Conservation (phyloP, 1,139 yeast genomes). For the Taphrina confusa region DNA sequence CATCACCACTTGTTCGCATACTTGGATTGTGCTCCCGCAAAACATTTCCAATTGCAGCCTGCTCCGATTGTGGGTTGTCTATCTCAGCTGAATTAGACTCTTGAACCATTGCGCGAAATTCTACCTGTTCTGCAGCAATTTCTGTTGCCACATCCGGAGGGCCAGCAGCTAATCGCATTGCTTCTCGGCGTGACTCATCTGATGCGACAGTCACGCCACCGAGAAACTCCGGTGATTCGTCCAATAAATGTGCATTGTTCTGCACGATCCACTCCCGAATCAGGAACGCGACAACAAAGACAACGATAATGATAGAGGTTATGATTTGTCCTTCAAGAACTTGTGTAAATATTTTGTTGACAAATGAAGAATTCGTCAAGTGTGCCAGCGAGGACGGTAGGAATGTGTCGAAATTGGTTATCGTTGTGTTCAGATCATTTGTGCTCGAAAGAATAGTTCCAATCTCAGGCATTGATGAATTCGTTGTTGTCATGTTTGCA, state of each 20-base stretch:
- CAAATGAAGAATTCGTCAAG: slow-evolving; percentile 14
- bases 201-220: not conserved
- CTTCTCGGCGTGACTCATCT: slow-evolving; percentile 3
- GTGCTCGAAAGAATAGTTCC: not conserved
- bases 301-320: slow-evolving; percentile 42
- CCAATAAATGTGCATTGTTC: slow-evolving; percentile 38
- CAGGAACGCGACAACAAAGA: slow-evolving; percentile 44
- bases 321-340: slow-evolving; percentile 46
- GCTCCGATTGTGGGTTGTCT: too few species aligned
- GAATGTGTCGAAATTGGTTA: not conserved
- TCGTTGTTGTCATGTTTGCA: slow-evolving; percentile 5
- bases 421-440: not conserved
- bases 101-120: too few species aligned
- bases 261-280: slow-evolving; percentile 48
- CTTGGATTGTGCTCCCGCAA: too few species aligned
- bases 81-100: too few species aligned
- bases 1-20: too few species aligned
- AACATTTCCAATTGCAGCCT: too few species aligned
- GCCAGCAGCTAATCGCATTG: not conserved
- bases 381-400: slow-evolving; percentile 7
- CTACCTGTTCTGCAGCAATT: not conserved
- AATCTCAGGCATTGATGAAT: not conserved
- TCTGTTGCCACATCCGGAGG: not conserved
- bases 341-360: slow-evolving; percentile 39
- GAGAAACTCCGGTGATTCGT: slow-evolving; percentile 30